phyloP scores from a whole-genome alignment of 257 asterid species.

The Coffea eugenioides region DNA sequence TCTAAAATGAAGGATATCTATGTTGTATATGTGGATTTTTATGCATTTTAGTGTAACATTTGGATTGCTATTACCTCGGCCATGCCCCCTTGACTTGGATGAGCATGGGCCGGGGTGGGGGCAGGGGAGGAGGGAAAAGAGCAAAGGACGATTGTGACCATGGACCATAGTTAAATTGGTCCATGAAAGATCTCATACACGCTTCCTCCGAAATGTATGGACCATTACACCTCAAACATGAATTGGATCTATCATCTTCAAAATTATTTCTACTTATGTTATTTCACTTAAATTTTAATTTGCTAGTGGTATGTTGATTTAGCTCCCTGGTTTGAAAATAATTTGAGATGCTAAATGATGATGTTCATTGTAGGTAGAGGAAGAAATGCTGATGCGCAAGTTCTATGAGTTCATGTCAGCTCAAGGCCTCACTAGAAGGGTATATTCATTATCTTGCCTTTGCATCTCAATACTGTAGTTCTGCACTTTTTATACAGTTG shows the following conservation, averaged over 20 bases:
- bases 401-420: slow-evolving; percentile 79
- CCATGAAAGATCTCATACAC: neutral
- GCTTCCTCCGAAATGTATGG: neutral
- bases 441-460: slow-evolving; percentile 6
- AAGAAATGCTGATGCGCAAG: slow-evolving; percentile 91
- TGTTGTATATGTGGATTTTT: neutral
- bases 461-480: neutral
- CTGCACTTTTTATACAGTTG: neutral
- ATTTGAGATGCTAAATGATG: neutral
- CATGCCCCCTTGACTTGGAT: neutral
- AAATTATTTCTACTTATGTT: neutral
- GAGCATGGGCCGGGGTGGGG: neutral
- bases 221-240: neutral
- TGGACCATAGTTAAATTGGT: neutral
- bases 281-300: neutral
- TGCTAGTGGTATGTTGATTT: neutral
- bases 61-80: neutral
- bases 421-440: slow-evolving; percentile 55
- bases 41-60: neutral
- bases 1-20: neutral
- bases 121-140: neutral
- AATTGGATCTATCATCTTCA: neutral
- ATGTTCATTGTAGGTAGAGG: slow-evolving; percentile 61
- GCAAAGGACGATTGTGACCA: neutral
- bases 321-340: neutral